A percentile compares a stretch with the other conserved stretches of the same genome.
phyloP scores from a whole-genome alignment of 768 basidiomycete genomes.

The Tubosaeta sp. region DNA sequence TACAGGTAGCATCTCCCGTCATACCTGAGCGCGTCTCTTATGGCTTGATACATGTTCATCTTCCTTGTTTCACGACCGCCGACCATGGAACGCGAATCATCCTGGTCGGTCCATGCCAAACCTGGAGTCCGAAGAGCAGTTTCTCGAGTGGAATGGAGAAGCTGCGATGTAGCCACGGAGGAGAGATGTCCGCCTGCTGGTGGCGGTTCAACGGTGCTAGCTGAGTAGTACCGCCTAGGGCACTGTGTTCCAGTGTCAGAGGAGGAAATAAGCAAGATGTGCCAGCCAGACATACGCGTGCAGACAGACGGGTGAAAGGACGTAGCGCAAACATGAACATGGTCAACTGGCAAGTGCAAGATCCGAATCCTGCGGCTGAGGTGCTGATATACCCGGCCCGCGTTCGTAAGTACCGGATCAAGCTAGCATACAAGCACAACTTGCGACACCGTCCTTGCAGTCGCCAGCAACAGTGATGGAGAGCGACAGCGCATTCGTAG shows the following conservation, averaged over 20 bases:
- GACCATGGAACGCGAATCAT: slow-evolving; percentile 42
- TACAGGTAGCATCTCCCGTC: slow-evolving; percentile 2
- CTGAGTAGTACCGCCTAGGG: slow-evolving; percentile 46
- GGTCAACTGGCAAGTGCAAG: slow-evolving; percentile 23
- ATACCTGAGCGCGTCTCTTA: slow-evolving; percentile 86
- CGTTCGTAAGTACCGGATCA: background rate
- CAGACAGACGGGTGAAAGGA: slow-evolving; percentile 13
- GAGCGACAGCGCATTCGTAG: slow-evolving; percentile 80
- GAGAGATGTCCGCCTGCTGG: slow-evolving; percentile 76
- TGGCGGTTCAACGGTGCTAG: slow-evolving; percentile 52
- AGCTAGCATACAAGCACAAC: background rate
- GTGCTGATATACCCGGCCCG: slow-evolving; percentile 11
- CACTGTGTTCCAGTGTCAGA: slow-evolving; percentile 2
- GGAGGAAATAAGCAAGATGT: background rate
- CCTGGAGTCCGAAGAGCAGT: slow-evolving; percentile 68
- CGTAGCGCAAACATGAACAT: slow-evolving; percentile 22
- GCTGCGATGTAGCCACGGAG: slow-evolving; percentile 62
- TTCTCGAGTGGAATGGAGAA: slow-evolving; percentile 65
- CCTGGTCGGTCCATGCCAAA: slow-evolving; percentile 66
- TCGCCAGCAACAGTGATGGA: slow-evolving; percentile 46
- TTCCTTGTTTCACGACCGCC: slow-evolving; percentile 86
- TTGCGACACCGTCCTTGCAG: slow-evolving; percentile 13
- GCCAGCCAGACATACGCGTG: slow-evolving; percentile 12
- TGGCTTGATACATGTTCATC: slow-evolving; percentile 94
- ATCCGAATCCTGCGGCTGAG: slow-evolving; percentile 20